Conservation (phyloP, 1,284 basidiomycete genomes). For the Ceratorhiza oryzae-sativae region DNA sequence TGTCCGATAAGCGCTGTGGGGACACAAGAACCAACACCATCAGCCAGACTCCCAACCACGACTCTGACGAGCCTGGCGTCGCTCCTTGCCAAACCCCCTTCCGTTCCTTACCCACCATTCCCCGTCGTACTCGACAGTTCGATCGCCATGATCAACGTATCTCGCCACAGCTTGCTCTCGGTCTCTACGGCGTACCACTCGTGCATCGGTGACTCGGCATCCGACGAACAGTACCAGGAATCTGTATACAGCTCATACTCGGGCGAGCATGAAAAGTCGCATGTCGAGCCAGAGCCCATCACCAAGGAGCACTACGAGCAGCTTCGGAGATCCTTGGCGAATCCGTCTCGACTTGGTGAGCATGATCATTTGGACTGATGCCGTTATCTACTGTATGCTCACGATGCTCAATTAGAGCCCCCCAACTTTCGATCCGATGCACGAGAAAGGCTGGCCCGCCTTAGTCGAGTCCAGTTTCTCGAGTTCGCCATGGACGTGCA, state of each 20-base stretch:
- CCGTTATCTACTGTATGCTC: too few relatives aligned
- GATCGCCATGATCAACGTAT: neutral
- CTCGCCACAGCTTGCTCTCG: neutral
- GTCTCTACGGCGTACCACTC: neutral
- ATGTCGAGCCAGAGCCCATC: neutral
- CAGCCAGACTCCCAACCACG: too few relatives aligned
- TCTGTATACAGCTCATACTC: constrained; percentile 16
- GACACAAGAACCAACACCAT: too few relatives aligned
- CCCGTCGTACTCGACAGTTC: too few relatives aligned
- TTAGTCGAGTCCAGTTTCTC: neutral
- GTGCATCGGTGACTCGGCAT: constrained; percentile 61
- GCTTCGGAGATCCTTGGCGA: neutral
- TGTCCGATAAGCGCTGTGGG: too few relatives aligned
- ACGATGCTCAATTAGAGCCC: neutral
- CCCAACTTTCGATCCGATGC: constrained; percentile 1
- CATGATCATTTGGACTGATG: too few relatives aligned
- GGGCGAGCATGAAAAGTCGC: neutral
- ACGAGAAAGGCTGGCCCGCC: neutral
- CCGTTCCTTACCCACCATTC: too few relatives aligned
- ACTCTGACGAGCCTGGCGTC: too few relatives aligned
- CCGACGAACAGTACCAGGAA: neutral
- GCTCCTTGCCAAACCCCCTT: too few relatives aligned
- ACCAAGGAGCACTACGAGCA: constrained; percentile 1
- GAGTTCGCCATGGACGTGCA: constrained; percentile 6
- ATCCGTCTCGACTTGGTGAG: neutral